A percentile compares a stretch with the other conserved stretches of the same genome.
These are phyloP conservation scores for Pseudovirgaria hyperparasitica DNA, from an alignment of 2,329 filamentous ascomycete species.

Conservation along the genomic window DNA sequence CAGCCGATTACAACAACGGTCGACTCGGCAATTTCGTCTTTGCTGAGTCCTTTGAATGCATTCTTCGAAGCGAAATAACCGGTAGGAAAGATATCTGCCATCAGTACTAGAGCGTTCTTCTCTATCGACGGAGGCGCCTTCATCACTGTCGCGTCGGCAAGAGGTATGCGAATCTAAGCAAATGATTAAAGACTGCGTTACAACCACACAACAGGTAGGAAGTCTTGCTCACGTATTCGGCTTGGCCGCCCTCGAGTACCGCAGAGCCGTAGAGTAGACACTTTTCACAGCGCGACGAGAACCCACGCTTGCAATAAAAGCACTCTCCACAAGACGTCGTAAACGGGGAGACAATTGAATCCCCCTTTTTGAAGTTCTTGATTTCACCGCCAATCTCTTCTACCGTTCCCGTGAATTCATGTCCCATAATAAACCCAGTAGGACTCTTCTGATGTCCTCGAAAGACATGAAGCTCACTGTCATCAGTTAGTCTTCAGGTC, in stretches of 20 bases:
- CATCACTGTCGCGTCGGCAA: slow-evolving; percentile 69
- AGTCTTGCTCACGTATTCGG: slow-evolving; percentile 53
- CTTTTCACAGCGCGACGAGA: slow-evolving; percentile 64
- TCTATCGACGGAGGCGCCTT: slow-evolving; percentile 59
- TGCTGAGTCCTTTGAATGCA: slow-evolving; percentile 52
- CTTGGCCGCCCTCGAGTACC: slow-evolving; percentile 63
- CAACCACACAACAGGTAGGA: not conserved
- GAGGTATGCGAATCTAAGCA: slow-evolving; percentile 46
- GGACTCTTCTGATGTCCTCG: slow-evolving; percentile 64
- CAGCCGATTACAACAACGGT: slow-evolving; percentile 75
- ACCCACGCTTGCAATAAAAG: slow-evolving; percentile 72
- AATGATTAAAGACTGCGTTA: not conserved
- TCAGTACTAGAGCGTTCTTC: slow-evolving; percentile 65
- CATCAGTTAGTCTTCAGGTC: not conserved
- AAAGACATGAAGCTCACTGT: slow-evolving; percentile 73
- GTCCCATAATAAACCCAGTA: slow-evolving; percentile 59
- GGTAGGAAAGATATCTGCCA: slow-evolving; percentile 83
- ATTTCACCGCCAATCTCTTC: slow-evolving; percentile 56
- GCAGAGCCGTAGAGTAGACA: slow-evolving; percentile 57
- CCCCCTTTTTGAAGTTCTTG: slow-evolving; percentile 56
- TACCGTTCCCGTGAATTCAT: slow-evolving; percentile 75
- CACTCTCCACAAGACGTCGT: slow-evolving; percentile 52
- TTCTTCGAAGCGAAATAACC: slow-evolving; percentile 75
- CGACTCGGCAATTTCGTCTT: slow-evolving; percentile 47
- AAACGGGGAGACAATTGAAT: slow-evolving; percentile 73